phyloP scores from a whole-genome alignment of 352 stramenopile species.

The Pythium insidiosum region DNA sequence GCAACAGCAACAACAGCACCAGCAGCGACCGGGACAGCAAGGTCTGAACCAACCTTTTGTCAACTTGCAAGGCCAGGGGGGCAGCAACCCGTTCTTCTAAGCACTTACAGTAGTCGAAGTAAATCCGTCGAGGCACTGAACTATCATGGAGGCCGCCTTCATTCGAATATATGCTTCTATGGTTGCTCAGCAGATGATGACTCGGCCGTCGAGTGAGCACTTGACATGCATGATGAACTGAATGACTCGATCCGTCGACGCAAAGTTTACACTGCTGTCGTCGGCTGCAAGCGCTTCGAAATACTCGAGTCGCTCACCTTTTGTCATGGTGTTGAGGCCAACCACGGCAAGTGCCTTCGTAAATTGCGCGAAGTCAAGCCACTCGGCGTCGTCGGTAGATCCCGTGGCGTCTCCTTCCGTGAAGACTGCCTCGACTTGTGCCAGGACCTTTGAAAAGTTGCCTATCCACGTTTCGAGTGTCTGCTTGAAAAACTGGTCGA shows the following conservation, averaged over 20 bases:
- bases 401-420: background rate
- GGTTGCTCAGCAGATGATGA: too few species aligned
- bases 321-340: too few species aligned
- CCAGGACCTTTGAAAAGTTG: constrained; percentile 24
- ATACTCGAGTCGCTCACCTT: too few species aligned
- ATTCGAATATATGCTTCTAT: too few species aligned
- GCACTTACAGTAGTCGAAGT: constrained; percentile 1
- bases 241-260: too few species aligned
- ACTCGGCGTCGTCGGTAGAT: background rate
- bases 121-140: background rate
- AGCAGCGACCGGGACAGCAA: constrained; percentile 26
- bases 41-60: constrained; percentile 75
- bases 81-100: constrained; percentile 44
- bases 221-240: too few species aligned
- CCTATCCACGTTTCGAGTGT: constrained; percentile 35
- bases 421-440: constrained; percentile 17
- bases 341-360: background rate
- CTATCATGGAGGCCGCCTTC: too few species aligned
- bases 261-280: too few species aligned
- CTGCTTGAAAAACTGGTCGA: constrained; percentile 23
- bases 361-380: constrained; percentile 40
- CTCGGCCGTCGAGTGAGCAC: too few species aligned
- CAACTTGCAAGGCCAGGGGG: constrained; percentile 43
- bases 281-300: too few species aligned
- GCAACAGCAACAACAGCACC: constrained; percentile 31